Evolutionary conservation across 805 yeast species (phyloP).

Genomic region (Dipodascopsis uninucleata): DNA sequence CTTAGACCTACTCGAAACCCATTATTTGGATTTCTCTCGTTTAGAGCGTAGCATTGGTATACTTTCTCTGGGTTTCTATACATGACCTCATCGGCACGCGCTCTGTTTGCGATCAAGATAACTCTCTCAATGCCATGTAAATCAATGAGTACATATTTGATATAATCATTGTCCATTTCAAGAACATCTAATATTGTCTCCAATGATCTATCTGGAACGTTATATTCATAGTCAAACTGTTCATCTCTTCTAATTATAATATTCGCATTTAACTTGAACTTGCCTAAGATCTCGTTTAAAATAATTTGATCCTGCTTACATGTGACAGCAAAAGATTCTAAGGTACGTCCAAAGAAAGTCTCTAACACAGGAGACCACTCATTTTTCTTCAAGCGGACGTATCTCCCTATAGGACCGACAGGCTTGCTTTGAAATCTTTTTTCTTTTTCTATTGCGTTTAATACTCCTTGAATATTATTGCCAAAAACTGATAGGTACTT

Average conservation of each 20-base stretch:
- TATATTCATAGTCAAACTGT: conserved; percentile 49
- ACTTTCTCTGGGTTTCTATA: conserved; percentile 42
- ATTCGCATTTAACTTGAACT: conserved; percentile 39
- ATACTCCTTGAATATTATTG: conserved; percentile 40
- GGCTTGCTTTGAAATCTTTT: conserved; percentile 50
- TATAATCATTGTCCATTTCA: conserved; percentile 46
- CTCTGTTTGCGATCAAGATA: conserved; percentile 50
- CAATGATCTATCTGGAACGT: conserved; percentile 43
- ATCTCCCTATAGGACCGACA: conserved; percentile 75
- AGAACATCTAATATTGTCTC: conserved; percentile 60
- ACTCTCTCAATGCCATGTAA: conserved; percentile 51
- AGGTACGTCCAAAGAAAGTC: conserved; percentile 45
- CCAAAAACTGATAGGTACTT: conserved; percentile 50
- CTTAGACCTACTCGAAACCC: conserved; percentile 40
- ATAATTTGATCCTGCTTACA: conserved; percentile 54
- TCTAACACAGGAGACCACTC: conserved; percentile 64
- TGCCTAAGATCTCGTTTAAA: conserved; percentile 19
- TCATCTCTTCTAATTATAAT: conserved; percentile 56
- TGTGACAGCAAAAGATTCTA: conserved; percentile 66
- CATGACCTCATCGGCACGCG: conserved; percentile 49
- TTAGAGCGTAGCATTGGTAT: conserved; percentile 42
- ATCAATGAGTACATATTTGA: conserved; percentile 64
- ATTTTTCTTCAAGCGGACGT: conserved; percentile 53
- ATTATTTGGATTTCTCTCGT: conserved; percentile 45
- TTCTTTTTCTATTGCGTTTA: conserved; percentile 42